These are phyloP conservation scores for Postia placenta DNA, from an alignment of 768 basidiomycete species.

Conservation along the genomic window DNA sequence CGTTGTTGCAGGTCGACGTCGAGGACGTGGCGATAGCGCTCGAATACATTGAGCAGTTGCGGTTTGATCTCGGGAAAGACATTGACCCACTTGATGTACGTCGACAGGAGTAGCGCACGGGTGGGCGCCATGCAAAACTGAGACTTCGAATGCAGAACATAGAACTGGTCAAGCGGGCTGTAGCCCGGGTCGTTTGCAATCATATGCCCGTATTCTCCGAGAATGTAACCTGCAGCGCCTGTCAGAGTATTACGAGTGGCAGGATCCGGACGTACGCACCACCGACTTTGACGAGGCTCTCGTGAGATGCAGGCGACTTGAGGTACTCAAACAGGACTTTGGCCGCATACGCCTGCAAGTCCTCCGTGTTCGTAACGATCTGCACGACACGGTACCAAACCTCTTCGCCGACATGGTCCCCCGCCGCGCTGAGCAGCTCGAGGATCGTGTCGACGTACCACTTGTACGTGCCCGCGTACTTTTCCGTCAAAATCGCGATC, in stretches of 20 bases:
- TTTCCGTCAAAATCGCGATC: conserved; percentile 97
- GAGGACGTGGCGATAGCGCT: conserved; percentile 94
- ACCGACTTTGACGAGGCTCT: conserved; percentile 93
- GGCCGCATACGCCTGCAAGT: conserved; percentile 94
- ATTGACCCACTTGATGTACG: conserved; percentile 99
- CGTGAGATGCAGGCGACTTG: conserved; percentile 78
- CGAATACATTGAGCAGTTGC: conserved; percentile 90
- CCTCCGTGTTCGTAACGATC: conserved; percentile 97
- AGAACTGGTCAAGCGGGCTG: conserved; percentile 92
- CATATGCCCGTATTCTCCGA: conserved; percentile 97
- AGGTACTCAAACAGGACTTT: conserved; percentile 88
- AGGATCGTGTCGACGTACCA: conserved; percentile 99
- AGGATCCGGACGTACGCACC: conserved; percentile 41
- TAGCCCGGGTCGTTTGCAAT: conserved; percentile 94
- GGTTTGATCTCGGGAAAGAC: conserved; percentile 98
- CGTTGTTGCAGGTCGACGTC: conserved; percentile 97
- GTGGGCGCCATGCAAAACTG: conserved; percentile 92
- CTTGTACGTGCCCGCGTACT: conserved; percentile 95
- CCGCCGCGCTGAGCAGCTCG: conserved; percentile 92
- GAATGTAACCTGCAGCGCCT: conserved; percentile 67
- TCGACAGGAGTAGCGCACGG: conserved; percentile 86
- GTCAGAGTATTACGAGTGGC: not conserved
- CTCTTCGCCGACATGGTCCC: conserved; percentile 98
- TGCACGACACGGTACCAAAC: conserved; percentile 99
- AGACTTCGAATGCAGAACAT: conserved; percentile 87